Conservation (phyloP, 2,329 filamentous ascomycete species). For the Pseudogymnoascus sp. region DNA sequence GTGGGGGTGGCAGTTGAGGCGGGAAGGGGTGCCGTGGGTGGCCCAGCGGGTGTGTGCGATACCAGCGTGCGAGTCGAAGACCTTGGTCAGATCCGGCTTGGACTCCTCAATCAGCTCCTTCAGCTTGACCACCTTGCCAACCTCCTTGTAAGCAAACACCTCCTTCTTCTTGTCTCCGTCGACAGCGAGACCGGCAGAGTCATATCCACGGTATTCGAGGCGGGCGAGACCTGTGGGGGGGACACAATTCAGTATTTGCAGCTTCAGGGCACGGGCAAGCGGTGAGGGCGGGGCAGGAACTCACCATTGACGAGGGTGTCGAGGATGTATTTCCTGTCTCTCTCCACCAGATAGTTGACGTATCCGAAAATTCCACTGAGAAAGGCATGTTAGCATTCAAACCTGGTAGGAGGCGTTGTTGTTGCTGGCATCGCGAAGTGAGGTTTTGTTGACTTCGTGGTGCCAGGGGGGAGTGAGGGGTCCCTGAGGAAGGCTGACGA, state of each 20-base stretch:
- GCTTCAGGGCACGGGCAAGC: constrained; percentile 10
- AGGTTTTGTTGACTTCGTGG: neutral
- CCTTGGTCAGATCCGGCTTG: constrained; percentile 78
- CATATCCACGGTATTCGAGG: constrained; percentile 97
- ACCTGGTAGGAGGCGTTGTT: neutral
- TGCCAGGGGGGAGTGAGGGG: neutral
- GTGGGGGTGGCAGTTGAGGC: constrained; percentile 96
- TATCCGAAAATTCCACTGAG: constrained; percentile 90
- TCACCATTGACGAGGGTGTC: constrained; percentile 92
- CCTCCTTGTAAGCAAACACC: constrained; percentile 96
- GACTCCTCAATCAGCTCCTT: constrained; percentile 82
- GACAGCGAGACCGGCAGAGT: constrained; percentile 90
- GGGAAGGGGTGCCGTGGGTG: constrained; percentile 90
- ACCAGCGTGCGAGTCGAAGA: constrained; percentile 95
- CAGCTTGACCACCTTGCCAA: constrained; percentile 96
- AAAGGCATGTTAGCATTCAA: constrained; percentile 12
- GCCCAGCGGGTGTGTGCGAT: constrained; percentile 99
- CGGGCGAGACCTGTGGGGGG: constrained; percentile 66
- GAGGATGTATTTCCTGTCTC: constrained; percentile 93
- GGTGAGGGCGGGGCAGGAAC: constrained; percentile 27
- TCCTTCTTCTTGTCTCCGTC: constrained; percentile 99
- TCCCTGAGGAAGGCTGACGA: neutral
- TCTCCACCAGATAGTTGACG: constrained; percentile 98
- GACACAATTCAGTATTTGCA: neutral
- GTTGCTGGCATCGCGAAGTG: neutral